Base-by-base conservation (phyloP, 2,329 filamentous ascomycete species). In the Tolypocladium guangdongense region DNA sequence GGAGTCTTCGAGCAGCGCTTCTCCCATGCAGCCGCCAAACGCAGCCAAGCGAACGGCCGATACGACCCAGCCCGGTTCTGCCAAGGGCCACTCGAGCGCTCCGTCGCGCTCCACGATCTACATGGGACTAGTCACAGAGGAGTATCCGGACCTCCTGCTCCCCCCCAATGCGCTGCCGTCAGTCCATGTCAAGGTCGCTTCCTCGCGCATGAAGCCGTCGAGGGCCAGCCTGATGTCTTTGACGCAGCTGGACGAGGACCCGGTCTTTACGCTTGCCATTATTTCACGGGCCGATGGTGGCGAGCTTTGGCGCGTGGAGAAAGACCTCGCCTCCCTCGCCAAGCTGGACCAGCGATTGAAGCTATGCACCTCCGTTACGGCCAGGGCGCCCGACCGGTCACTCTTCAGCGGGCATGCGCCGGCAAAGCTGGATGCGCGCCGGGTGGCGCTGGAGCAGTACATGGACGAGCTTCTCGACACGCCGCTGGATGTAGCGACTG, bases 291-390 rank as follows among this genome's bases (percentile, higher is more conserved):
- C 84, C 0, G 83, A 90, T 57, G 75, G 81, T 3, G 81, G 79
- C 53, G 92, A 97, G 66, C 75, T 99, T 12, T 97, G 93, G 92
- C 84, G 92, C 33, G 83, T 96, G 7, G 93, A 99, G 70, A 99
- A 99, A 69, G 90, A 95, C 56, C 87, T 88, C 4, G 74, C 81
- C 16, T 90, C 92, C 32, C 74, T 99, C 32, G 80, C 83, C n/a
- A 84, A 86, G 58, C 76, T 99, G 37, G 92, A 97, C 65, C 80
- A 88, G 53, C 83, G 88, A 54, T 71, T 99, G 57, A 91, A 88
- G 67, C 82, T 87, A 53, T 81, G 85, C 47, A 72, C 81, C n/a
- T 72, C 78, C 7, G 90, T 95, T 62, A 81, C 80, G 12, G 87
- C 84, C 12, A 90, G 76, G 66, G 81, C 91, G 2, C 93, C 93